Evolutionary conservation across 345 rosid species (phyloP).

Genomic region (Ailanthus altissimus): DNA sequence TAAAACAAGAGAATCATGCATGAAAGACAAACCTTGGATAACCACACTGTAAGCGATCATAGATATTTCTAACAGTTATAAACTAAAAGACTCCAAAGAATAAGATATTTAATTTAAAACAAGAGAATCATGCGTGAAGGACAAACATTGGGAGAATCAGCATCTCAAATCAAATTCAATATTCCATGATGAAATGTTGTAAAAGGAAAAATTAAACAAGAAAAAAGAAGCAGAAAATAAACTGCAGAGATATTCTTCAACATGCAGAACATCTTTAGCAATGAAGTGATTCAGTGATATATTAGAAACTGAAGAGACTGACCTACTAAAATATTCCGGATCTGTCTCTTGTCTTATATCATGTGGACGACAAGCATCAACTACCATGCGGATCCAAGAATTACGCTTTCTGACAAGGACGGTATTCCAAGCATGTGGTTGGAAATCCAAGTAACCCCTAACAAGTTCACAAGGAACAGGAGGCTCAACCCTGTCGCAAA

Average conservation of each 20-base stretch:
- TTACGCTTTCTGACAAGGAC: slow-evolving; percentile 62
- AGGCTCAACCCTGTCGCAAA: slow-evolving; percentile 94
- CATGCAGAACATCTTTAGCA: not conserved
- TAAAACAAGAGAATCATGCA: not conserved
- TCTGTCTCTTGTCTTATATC: slow-evolving; percentile 91
- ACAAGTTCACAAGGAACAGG: slow-evolving; percentile 97
- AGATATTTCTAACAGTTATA: not conserved
- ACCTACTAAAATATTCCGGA: slow-evolving; percentile 83
- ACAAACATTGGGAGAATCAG: no score
- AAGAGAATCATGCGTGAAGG: not conserved
- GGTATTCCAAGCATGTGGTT: slow-evolving; percentile 95
- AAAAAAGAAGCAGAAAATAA: not conserved
- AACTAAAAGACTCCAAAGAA: not conserved
- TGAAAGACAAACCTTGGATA: not conserved
- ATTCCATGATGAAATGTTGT: not conserved
- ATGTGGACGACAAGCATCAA: slow-evolving; percentile 88
- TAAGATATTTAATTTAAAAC: not conserved
- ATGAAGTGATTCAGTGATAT: not conserved
- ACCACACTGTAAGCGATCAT: not conserved
- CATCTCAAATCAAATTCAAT: not conserved
- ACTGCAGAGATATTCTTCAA: not conserved
- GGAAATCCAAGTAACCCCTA: slow-evolving; percentile 92
- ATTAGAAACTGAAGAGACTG: slow-evolving; percentile 16
- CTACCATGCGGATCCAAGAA: slow-evolving; percentile 77
- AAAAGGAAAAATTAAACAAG: not conserved